phyloP scores from a whole-genome alignment of 2,329 filamentous ascomycete species.

The Penicillium sp. region DNA sequence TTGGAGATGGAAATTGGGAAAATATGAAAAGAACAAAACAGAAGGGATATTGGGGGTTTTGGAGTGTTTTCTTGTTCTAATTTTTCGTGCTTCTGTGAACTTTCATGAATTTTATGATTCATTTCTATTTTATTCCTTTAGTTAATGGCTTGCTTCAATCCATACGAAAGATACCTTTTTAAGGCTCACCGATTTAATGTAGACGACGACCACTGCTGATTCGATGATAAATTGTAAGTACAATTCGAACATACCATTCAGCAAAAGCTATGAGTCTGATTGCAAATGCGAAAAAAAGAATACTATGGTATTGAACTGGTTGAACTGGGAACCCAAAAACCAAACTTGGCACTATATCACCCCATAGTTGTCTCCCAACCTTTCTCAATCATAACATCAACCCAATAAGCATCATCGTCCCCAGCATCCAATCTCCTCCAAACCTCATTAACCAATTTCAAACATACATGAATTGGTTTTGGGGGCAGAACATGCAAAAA shows the following conservation, averaged over 20 bases:
- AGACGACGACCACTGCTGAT: too few relatives aligned
- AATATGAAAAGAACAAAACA: not conserved
- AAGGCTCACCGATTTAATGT: not conserved
- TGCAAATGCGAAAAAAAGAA: not conserved
- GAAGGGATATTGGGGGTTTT: not conserved
- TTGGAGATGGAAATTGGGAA: not conserved
- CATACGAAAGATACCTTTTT: too few relatives aligned
- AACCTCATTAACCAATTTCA: slow-evolving; percentile 52
- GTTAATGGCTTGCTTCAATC: too few relatives aligned
- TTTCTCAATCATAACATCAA: slow-evolving; percentile 57
- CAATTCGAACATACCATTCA: not conserved
- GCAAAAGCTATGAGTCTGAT: not conserved
- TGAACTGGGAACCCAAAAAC: not conserved
- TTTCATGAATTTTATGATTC: not conserved
- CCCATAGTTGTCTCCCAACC: slow-evolving; percentile 58
- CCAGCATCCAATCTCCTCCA: slow-evolving; percentile 53
- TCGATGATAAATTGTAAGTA: not conserved
- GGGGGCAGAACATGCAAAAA: slow-evolving; percentile 49
- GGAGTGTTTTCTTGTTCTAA: not conserved
- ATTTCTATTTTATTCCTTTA: not conserved
- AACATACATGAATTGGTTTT: slow-evolving; percentile 51
- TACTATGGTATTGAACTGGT: not conserved
- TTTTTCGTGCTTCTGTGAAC: not conserved
- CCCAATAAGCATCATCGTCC: slow-evolving; percentile 50
- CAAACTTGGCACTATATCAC: not conserved